Conservation (phyloP, 148 eudicot species). For the Fagopyrum homotropicum region DNA sequence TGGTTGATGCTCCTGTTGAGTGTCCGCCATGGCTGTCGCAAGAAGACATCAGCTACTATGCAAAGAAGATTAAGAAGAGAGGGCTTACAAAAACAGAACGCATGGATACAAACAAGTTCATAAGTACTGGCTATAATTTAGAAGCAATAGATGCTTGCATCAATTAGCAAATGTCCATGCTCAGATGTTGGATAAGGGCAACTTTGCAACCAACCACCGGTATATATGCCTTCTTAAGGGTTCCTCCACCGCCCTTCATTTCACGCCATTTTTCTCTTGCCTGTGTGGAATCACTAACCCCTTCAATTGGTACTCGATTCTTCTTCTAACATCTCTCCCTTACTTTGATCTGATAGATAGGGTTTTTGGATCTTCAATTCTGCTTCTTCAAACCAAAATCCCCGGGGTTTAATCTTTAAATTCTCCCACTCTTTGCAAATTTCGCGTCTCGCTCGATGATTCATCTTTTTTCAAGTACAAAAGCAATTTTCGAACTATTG, state of each 20-base stretch:
- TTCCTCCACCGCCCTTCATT: background rate
- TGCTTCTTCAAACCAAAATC: background rate
- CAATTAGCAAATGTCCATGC: too few relatives aligned
- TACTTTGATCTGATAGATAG: background rate
- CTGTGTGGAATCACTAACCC: background rate
- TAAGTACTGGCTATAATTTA: too few relatives aligned
- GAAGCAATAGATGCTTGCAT: too few relatives aligned
- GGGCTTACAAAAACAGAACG: conserved; percentile 32
- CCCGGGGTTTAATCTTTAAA: background rate
- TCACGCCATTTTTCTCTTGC: background rate
- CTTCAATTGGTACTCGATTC: conserved; percentile 8
- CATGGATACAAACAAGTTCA: too few relatives aligned
- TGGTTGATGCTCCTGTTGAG: background rate
- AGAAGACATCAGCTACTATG: conserved; percentile 46
- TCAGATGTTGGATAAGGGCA: too few relatives aligned
- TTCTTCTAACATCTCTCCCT: background rate
- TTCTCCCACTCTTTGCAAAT: background rate
- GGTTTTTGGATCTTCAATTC: background rate
- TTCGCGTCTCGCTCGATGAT: background rate
- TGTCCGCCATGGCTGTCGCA: conserved; percentile 38
- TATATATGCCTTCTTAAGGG: too few relatives aligned
- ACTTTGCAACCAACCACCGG: too few relatives aligned
- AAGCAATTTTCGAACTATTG: background rate
- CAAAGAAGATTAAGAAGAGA: conserved; percentile 34
- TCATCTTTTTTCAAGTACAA: background rate